These are phyloP conservation scores for Sequoia sempervirens DNA, from an alignment of 75 land plant species.

Conservation along the genomic window DNA sequence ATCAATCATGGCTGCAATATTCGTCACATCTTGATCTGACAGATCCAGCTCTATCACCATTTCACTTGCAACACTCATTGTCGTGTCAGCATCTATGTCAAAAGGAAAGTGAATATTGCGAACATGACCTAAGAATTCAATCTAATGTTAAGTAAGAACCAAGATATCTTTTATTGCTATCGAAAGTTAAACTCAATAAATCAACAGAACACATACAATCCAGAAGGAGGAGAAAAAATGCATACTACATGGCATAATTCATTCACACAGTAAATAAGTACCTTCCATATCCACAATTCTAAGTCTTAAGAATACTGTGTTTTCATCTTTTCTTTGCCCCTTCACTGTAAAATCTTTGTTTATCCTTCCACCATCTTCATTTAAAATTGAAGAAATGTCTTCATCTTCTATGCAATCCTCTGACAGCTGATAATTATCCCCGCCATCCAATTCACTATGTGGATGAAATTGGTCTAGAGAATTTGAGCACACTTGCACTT, in stretches of 20 bases:
- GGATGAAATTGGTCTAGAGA: neutral
- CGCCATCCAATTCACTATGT: neutral
- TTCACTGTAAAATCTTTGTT: slow-evolving; percentile 53
- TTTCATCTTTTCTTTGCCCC: slow-evolving; percentile 48
- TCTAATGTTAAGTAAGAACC: neutral
- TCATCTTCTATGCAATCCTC: neutral
- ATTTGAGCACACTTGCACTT: slow-evolving; percentile 1
- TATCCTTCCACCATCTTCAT: slow-evolving; percentile 14
- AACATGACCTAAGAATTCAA: slow-evolving; percentile 41
- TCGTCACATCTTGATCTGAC: slow-evolving; percentile 63
- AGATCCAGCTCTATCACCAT: slow-evolving; percentile 73
- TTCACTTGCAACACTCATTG: slow-evolving; percentile 68
- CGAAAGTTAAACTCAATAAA: neutral
- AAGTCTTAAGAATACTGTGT: slow-evolving; percentile 63
- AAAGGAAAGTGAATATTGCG: slow-evolving; percentile 76
- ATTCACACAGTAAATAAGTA: neutral
- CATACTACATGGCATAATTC: neutral
- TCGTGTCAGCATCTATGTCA: slow-evolving; percentile 52
- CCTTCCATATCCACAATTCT: slow-evolving; percentile 70
- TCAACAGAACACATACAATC: neutral
- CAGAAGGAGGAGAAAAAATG: neutral
- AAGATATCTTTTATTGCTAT: neutral
- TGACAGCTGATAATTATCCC: neutral
- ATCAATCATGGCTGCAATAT: slow-evolving; percentile 81
- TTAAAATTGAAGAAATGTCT: neutral